phyloP scores from a whole-genome alignment of 2,329 filamentous ascomycete genomes.

The Talaromyces funiculosus region DNA sequence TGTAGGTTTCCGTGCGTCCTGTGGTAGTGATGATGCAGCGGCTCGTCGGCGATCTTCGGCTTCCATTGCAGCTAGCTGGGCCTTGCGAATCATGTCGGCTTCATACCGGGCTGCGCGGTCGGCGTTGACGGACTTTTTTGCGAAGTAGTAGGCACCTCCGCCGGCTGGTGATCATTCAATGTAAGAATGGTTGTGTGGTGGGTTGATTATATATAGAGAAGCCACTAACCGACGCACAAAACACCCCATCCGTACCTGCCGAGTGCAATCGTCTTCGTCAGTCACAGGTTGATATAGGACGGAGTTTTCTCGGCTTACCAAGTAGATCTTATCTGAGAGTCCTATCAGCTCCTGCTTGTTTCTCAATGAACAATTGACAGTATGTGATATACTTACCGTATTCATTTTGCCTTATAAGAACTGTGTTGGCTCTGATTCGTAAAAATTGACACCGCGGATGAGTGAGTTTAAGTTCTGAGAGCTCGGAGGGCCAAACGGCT shows the following conservation, averaged over 20 bases:
- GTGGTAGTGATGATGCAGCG: constrained; percentile 11
- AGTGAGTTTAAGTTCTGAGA: neutral
- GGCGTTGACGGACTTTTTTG: constrained; percentile 88
- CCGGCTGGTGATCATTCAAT: constrained; percentile 54
- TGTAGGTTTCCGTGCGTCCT: constrained; percentile 15
- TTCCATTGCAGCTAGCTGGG: constrained; percentile 32
- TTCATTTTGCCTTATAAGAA: constrained; percentile 39
- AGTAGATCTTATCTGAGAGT: constrained; percentile 50
- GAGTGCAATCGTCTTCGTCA: neutral
- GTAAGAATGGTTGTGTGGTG: neutral
- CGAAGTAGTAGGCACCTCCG: constrained; percentile 89
- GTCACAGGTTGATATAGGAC: neutral
- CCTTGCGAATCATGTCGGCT: constrained; percentile 59
- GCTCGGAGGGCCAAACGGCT: neutral
- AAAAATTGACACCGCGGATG: neutral
- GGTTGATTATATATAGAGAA: neutral
- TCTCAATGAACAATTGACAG: neutral
- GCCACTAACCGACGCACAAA: constrained; percentile 67
- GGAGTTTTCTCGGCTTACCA: constrained; percentile 42
- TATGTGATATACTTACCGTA: constrained; percentile 29
- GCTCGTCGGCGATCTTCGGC: constrained; percentile 28
- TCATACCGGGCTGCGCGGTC: constrained; percentile 70
- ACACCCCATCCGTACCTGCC: constrained; percentile 84
- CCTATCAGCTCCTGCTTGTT: neutral
- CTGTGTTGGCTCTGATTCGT: neutral